Base-by-base conservation (phyloP, 1,139 yeast genomes). In the Hemisphaericaspora lyxosophila region DNA sequence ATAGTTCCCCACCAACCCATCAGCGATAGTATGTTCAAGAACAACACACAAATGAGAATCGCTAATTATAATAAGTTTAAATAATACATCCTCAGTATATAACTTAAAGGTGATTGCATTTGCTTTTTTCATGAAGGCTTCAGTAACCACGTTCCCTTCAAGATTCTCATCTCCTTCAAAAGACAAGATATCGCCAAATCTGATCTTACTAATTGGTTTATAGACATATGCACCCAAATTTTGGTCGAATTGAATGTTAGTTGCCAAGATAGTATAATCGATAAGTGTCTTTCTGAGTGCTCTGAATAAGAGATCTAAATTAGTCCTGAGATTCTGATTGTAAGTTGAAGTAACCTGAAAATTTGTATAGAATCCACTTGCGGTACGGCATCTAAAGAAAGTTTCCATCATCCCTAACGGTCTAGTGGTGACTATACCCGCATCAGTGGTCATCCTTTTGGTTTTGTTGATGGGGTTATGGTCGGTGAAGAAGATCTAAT, bases 21-120 rank as follows among this genome's bases (percentile, higher is more conserved):
- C 77, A 11, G 60, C 63, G 20, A 68, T 56, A 1, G 74, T 60
- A 44, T 71, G 77, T 34, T 71, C 76, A 27, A 67, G 59, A 0
- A 58, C 56, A 2, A 49, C 62, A 5, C 61, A 51, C 25, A 70
- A 44, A n/a, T 58, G 46, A 18, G 41, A 36, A 1, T 48, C 40
- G 1, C 61, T 66, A 11, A 60, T 45, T 17, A 63, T 33, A n/a
- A 64, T 35, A 37, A 68, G 34, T 32, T 56, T 58, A 44, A 71
- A 62, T 16, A 67, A 50, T 1, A 73, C 72, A 29, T 48, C 46
- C 5, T 62, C 50, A 8, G 38, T 41, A 31, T 57, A 53, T 26
- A 67, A 51, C 2, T 43, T 34, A 42, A 70, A 68, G 8, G 26
- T 38, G 12, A 54, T 46, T 1, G 43, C 40, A 33, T 61, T 61